Evolutionary conservation across 73 alveolate genomes (phyloP).

Genomic region (Paramecium caudatum): DNA sequence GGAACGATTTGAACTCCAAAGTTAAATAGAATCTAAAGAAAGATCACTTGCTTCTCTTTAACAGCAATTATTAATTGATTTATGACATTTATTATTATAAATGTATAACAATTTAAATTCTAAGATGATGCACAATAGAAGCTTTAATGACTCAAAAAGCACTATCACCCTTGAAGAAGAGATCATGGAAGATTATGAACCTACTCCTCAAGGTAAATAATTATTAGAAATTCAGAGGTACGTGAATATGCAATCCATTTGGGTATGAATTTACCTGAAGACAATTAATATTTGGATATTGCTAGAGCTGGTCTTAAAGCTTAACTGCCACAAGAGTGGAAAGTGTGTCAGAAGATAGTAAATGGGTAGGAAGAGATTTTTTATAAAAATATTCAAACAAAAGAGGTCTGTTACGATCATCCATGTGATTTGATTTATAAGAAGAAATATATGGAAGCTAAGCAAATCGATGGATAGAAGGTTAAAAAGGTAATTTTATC

Average conservation of each 20-base stretch:
- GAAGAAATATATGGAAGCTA: constrained; percentile 48
- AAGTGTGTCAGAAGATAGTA: constrained; percentile 12
- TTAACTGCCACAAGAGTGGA: constrained; percentile 53
- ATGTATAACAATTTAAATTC: too few species aligned
- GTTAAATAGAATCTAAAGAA: too few species aligned
- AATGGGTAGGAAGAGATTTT: constrained; percentile 7
- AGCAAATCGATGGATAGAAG: constrained; percentile 15
- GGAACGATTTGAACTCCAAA: too few species aligned
- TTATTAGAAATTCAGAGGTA: background rate
- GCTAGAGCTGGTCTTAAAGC: constrained; percentile 63
- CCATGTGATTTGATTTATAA: constrained; percentile 54
- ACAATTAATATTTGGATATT: constrained; percentile 63
- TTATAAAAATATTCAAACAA: constrained; percentile 4
- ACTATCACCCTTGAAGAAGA: constrained; percentile 50
- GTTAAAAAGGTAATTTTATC: background rate
- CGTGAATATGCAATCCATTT: constrained; percentile 43
- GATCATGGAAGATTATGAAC: constrained; percentile 32
- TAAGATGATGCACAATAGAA: too few species aligned
- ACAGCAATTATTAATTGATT: too few species aligned
- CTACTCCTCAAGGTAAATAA: constrained; percentile 18
- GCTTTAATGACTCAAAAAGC: constrained; percentile 15
- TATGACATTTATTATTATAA: too few species aligned
- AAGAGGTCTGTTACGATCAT: constrained; percentile 10
- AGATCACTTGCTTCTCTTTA: too few species aligned
- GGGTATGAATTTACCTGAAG: constrained; percentile 63